phyloP scores from a whole-genome alignment of 2,329 filamentous ascomycete genomes.

The Chaetomium sp. region DNA sequence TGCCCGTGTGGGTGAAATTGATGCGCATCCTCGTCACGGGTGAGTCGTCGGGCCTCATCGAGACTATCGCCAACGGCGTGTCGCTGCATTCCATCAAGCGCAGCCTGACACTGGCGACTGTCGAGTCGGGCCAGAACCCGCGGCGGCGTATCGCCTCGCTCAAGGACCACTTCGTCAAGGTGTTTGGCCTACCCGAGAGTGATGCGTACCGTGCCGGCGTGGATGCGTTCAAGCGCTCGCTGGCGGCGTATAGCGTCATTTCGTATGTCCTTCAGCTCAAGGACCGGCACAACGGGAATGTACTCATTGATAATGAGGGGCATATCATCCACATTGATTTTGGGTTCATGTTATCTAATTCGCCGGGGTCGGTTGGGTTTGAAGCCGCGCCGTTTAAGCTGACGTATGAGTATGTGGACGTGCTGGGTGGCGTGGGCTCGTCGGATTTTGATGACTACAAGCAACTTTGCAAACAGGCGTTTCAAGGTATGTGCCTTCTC shows the following conservation, averaged over 20 bases:
- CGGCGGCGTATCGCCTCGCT: constrained; percentile 71
- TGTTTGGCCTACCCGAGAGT: constrained; percentile 65
- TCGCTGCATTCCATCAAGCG: constrained; percentile 82
- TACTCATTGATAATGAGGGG: constrained; percentile 77
- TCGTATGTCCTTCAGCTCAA: constrained; percentile 80
- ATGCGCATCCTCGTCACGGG: constrained; percentile 85
- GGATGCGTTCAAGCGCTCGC: constrained; percentile 72
- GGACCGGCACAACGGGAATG: constrained; percentile 80
- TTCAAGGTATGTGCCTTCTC: constrained; percentile 53
- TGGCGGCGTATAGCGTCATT: constrained; percentile 80
- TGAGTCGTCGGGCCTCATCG: constrained; percentile 76
- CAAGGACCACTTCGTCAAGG: constrained; percentile 74
- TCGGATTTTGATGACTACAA: constrained; percentile 71
- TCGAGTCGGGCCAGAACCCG: constrained; percentile 66
- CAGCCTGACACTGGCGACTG: constrained; percentile 67
- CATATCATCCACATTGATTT: constrained; percentile 88
- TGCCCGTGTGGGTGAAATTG: constrained; percentile 79
- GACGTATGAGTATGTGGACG: constrained; percentile 75
- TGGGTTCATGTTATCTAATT: constrained; percentile 85
- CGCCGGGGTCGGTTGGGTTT: constrained; percentile 75
- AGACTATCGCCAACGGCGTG: constrained; percentile 83
- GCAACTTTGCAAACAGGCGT: constrained; percentile 72
- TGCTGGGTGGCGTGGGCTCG: constrained; percentile 66
- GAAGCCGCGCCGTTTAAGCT: constrained; percentile 84
- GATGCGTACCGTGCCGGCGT: constrained; percentile 65